Conservation (phyloP, 306 rosid genomes). For the Phaseolus lunatus region DNA sequence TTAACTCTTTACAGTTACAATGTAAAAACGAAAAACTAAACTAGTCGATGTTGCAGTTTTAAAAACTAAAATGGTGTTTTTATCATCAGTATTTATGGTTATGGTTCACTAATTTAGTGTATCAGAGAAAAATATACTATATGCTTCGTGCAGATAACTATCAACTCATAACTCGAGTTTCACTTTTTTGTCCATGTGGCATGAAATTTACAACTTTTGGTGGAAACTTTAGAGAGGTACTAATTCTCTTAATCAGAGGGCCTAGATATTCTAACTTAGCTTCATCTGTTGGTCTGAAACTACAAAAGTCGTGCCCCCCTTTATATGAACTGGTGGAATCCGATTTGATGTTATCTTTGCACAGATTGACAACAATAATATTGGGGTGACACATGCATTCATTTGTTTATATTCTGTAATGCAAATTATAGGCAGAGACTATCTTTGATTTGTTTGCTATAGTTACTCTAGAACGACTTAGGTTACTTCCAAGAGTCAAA, state of each 20-base stretch:
- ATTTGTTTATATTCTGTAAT: slow-evolving; percentile 30
- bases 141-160: neutral
- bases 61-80: neutral
- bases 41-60: neutral
- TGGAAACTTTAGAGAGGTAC: slow-evolving; percentile 28
- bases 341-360: slow-evolving; percentile 39
- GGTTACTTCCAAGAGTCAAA: slow-evolving; percentile 10
- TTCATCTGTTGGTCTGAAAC: slow-evolving; percentile 11
- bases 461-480: slow-evolving; percentile 1
- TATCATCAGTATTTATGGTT: neutral
- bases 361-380: slow-evolving; percentile 18
- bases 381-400: slow-evolving; percentile 19
- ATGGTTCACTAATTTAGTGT: neutral
- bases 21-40: too few relatives aligned
- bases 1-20: too few relatives aligned
- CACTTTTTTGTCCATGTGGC: slow-evolving; percentile 35
- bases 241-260: neutral
- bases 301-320: slow-evolving; percentile 26
- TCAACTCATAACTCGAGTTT: slow-evolving; percentile 11
- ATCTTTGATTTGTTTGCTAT: slow-evolving; percentile 17
- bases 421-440: slow-evolving; percentile 17
- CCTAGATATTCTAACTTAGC: slow-evolving; percentile 38
- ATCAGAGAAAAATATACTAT: neutral
- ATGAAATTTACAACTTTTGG: slow-evolving; percentile 36
- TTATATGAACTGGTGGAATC: slow-evolving; percentile 35